Base-by-base conservation (phyloP, 2,329 filamentous ascomycete species). In the Hypoxylon sp. region DNA sequence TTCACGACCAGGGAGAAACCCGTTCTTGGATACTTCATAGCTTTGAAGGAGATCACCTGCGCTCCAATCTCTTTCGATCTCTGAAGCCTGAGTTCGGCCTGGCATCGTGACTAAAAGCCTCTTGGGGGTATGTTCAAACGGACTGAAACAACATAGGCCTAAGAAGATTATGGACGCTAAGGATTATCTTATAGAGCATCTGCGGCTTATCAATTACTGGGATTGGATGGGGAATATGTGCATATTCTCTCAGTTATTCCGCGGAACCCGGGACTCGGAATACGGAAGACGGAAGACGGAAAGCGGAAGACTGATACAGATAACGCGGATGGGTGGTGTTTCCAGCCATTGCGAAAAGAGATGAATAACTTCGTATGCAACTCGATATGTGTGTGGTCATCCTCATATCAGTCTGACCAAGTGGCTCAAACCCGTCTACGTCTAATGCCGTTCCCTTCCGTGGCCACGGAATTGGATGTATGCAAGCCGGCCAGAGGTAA, bases 1-100 rank as follows among this genome's bases (percentile, higher is more conserved):
- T 10, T 80, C 73, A 43, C 85, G 78, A 27, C 81, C 73, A 0
- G 88, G 85, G 27, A 91, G 81, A 72, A 91, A 91, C 41, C 87
- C 88, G 71, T 81, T 71, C 21, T 69, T 64, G 7, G 82, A 79
- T 68, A 82, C 73, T 51, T 80, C 81, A 70, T 85, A 86, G 67
- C 84, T 79, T 56, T 78, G 75, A 20, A 80, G 78, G 2, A 56
- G 40, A 6, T 27, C 21, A 18, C 41, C 5, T 21, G 40, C 37
- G 17, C 27, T 24, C 23, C 27, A 17, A 33, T 10, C 8, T 4
- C 21, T 33, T 13, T 31, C 17, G 13, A 27, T 11, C 18, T 43
- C 37, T 6, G 27, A 33, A 38, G 48, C 5, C 20, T 48, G 43
- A 38, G 37, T 61, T 41, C 40, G 58, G 21, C 54, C 48, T 15